Conservation (phyloP, 2,329 filamentous ascomycete species). For the Trichoderma sp. region DNA sequence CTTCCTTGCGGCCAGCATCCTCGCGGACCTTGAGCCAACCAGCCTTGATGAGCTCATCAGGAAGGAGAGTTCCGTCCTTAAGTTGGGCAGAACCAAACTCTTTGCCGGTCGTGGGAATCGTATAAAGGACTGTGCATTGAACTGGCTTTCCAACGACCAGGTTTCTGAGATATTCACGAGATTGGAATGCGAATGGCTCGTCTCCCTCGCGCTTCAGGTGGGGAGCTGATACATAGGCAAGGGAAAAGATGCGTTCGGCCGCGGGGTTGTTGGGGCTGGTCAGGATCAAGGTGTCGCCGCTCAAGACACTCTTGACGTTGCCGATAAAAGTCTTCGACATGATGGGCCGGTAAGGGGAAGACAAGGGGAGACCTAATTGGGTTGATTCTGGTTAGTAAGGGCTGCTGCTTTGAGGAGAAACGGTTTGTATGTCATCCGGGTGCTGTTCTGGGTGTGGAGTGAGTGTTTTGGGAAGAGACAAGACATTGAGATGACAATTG, state of each 20-base stretch:
- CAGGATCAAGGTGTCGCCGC: slow-evolving; percentile 87
- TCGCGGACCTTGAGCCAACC: slow-evolving; percentile 94
- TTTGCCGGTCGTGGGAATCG: slow-evolving; percentile 77
- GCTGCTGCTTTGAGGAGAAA: neutral
- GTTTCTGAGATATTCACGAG: slow-evolving; percentile 86
- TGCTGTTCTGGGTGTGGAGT: neutral
- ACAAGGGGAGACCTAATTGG: slow-evolving; percentile 16
- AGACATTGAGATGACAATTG: neutral
- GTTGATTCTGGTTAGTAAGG: neutral
- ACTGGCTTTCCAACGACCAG: slow-evolving; percentile 82
- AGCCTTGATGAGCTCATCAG: slow-evolving; percentile 79
- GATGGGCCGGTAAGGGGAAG: slow-evolving; percentile 26
- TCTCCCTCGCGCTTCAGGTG: slow-evolving; percentile 85
- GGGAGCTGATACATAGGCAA: slow-evolving; percentile 90
- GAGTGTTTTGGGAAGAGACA: neutral
- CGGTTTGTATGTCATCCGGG: neutral
- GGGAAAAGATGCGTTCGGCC: slow-evolving; percentile 80
- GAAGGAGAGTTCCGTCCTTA: slow-evolving; percentile 71
- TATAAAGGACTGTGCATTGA: slow-evolving; percentile 82
- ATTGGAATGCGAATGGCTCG: slow-evolving; percentile 90
- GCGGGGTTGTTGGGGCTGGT: slow-evolving; percentile 76
- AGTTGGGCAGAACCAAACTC: slow-evolving; percentile 84
- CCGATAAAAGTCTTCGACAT: slow-evolving; percentile 59
- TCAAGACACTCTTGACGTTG: slow-evolving; percentile 90
- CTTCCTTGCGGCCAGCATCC: slow-evolving; percentile 88